These are phyloP conservation scores for Elongisporangium senticosum DNA, from an alignment of 352 stramenopile species.

Conservation along the genomic window DNA sequence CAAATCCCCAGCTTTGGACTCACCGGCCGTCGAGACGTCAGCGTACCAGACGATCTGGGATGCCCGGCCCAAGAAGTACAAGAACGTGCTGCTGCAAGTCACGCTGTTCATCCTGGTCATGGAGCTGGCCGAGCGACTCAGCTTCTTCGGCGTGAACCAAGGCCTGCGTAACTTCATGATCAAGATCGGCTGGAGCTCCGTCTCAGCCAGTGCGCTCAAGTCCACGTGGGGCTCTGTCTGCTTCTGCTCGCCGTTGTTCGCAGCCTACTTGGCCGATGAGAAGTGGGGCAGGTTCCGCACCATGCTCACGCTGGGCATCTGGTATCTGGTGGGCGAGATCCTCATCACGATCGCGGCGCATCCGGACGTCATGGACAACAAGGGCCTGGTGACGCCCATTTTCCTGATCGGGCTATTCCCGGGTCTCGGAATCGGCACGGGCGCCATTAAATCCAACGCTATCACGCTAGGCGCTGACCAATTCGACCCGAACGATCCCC, in stretches of 20 bases:
- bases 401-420: conserved; percentile 37
- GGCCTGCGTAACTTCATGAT: conserved; percentile 44
- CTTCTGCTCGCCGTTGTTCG: conserved; percentile 54
- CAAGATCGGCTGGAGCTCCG: conserved; percentile 48
- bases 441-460: conserved; percentile 49
- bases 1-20: too few species aligned
- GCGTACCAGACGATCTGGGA: conserved; percentile 20
- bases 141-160: conserved; percentile 87
- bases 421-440: conserved; percentile 28
- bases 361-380: conserved; percentile 22
- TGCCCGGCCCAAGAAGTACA: conserved; percentile 28
- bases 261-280: conserved; percentile 56
- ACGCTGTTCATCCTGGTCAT: background rate
- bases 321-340: conserved; percentile 54
- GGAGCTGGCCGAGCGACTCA: conserved; percentile 53
- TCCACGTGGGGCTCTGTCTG: conserved; percentile 58
- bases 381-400: conserved; percentile 15
- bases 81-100: conserved; percentile 32
- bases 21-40: too few species aligned
- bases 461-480: conserved; percentile 53
- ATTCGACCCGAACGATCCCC: conserved; percentile 34
- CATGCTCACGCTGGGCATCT: conserved; percentile 46
- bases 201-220: conserved; percentile 53
- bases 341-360: conserved; percentile 41
- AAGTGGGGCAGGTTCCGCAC: conserved; percentile 56